Conservation (phyloP, 306 rosid species). For the Castanea crenata region DNA sequence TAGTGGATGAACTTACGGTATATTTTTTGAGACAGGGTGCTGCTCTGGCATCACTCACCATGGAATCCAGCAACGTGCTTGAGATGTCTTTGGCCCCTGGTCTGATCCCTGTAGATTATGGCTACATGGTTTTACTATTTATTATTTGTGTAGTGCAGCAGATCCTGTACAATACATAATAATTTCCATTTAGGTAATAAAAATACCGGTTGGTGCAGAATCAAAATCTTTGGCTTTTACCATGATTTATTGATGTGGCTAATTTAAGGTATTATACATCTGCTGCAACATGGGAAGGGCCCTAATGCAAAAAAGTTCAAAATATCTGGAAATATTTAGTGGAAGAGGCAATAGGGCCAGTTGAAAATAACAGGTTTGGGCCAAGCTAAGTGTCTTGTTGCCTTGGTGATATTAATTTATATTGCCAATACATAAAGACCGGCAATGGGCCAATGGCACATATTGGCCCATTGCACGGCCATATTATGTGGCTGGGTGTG, state of each 20-base stretch:
- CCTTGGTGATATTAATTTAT: too few relatives aligned
- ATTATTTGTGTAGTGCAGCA: conserved; percentile 28
- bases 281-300: neutral
- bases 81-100: conserved; percentile 52
- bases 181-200: neutral
- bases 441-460: too few relatives aligned
- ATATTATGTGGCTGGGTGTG: neutral
- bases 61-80: conserved; percentile 52
- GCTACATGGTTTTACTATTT: neutral
- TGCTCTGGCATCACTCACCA: conserved; percentile 46
- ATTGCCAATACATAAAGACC: too few relatives aligned
- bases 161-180: conserved; percentile 16
- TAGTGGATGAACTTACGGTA: conserved; percentile 28
- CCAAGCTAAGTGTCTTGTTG: neutral
- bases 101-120: conserved; percentile 23
- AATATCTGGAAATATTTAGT: neutral
- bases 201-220: neutral
- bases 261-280: neutral
- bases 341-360: neutral
- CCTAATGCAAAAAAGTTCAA: neutral
- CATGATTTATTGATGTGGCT: neutral
- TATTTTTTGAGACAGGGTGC: conserved; percentile 43
- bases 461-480: too few relatives aligned
- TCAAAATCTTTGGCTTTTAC: neutral
- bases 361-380: neutral